phyloP scores from a whole-genome alignment of 1,284 basidiomycete species.

The Boletus sp. region DNA sequence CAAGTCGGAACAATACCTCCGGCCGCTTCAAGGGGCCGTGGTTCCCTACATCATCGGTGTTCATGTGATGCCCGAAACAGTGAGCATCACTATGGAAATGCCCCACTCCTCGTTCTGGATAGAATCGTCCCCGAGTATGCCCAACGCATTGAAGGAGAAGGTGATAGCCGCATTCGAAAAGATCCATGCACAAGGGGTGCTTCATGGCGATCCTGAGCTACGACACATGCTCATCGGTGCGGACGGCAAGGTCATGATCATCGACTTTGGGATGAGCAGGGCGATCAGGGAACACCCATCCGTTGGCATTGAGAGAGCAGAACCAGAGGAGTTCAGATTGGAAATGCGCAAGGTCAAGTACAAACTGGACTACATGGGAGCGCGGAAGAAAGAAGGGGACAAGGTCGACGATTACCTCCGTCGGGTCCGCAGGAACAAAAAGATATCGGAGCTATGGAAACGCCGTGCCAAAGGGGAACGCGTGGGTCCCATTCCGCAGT shows the following conservation, averaged over 20 bases:
- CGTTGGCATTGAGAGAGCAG: conserved; percentile 37
- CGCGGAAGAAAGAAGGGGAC: conserved; percentile 29
- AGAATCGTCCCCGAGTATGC: conserved; percentile 51
- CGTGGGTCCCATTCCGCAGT: conserved; percentile 32
- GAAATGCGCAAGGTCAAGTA: conserved; percentile 57
- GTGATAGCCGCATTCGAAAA: conserved; percentile 46
- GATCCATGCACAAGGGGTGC: conserved; percentile 47
- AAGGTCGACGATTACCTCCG: conserved; percentile 31
- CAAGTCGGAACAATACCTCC: conserved; percentile 45
- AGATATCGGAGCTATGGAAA: conserved; percentile 29
- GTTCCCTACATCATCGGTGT: conserved; percentile 54
- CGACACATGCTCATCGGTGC: conserved; percentile 56
- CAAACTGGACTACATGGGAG: conserved; percentile 40
- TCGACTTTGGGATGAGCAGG: conserved; percentile 52
- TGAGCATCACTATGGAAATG: conserved; percentile 49
- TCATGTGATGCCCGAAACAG: conserved; percentile 36
- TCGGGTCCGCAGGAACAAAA: conserved; percentile 28
- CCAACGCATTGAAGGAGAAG: conserved; percentile 44
- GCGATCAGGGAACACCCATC: conserved; percentile 36
- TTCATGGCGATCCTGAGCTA: conserved; percentile 49
- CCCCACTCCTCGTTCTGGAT: conserved; percentile 55
- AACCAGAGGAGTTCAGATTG: conserved; percentile 39
- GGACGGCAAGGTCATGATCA: conserved; percentile 51
- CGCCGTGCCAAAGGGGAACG: conserved; percentile 33
- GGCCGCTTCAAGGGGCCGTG: conserved; percentile 48